Base-by-base conservation (phyloP, 805 yeast species). In the Debaryomyces prosopidis region DNA sequence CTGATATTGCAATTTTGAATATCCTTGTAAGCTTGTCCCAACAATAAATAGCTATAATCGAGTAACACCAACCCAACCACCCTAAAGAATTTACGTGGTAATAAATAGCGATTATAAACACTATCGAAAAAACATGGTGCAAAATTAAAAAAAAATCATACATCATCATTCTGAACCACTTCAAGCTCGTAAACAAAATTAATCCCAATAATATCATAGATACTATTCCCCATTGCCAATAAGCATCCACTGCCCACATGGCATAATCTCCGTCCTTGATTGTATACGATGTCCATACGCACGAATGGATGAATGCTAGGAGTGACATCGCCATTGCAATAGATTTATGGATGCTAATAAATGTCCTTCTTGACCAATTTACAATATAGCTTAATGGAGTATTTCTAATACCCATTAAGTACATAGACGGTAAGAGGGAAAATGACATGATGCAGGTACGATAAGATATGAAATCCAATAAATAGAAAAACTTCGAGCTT, bases 171-270 rank as follows among this genome's bases (percentile, higher is more conserved):
- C 46, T 37, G 23, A 37, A 26, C 12, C 11, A 17, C 23, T 37
- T 16, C 7, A 53, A 19, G 14, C 65, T 47, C 6, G 47, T 49
- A 10, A 40, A 18, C 6, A 57, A 4, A 45, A 59, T 43, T 23
- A 58, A 40, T 10, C 52, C 49, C 7, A 49, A 15, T 2, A 45
- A 14, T 7, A 36, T 20, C 34, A 36, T 34, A 17, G 32, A 27
- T 9, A 30, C 18, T 7, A 42, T 27, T 27, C 40, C 45, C 39
- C 39, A 42, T 36, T 27, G 20, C 40, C 39, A 35, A 19, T 35
- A 36, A 11, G 35, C 28, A 18, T 42, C 40, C 3, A 36, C 28
- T 11, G 40, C 45, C 35, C 45, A 28, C 34, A 18, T 28, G 15
- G 17, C 15, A 16, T 34, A 35, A 17, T 36, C 40, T 6, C 39